These are phyloP conservation scores for Ophiostoma piceae DNA, from an alignment of 2,329 filamentous ascomycete genomes.

Conservation along the genomic window DNA sequence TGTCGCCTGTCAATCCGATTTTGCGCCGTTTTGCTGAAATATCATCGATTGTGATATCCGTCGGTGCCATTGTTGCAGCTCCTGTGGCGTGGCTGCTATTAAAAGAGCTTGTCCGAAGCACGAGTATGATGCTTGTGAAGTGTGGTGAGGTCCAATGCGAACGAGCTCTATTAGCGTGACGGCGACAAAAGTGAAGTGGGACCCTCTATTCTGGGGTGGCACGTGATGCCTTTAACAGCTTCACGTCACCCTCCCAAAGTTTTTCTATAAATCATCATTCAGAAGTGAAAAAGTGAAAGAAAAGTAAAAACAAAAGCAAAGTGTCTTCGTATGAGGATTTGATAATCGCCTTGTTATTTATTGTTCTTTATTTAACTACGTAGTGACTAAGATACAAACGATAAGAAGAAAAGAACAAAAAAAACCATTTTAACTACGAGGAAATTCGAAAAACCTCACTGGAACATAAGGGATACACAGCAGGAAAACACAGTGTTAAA, in stretches of 20 bases:
- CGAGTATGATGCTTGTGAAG: background rate
- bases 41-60: conserved; percentile 14
- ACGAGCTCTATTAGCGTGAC: background rate
- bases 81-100: background rate
- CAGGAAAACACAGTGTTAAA: no score
- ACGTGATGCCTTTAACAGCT: background rate
- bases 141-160: background rate
- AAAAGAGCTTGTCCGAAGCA: background rate
- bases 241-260: background rate
- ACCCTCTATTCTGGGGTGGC: background rate
- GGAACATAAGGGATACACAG: background rate
- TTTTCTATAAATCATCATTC: background rate
- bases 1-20: background rate
- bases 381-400: background rate
- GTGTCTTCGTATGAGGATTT: no score
- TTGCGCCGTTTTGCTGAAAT: conserved; percentile 23
- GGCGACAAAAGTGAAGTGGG: background rate
- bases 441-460: no score
- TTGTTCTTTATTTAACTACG: no score
- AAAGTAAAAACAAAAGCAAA: background rate
- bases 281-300: background rate
- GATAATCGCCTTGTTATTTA: no score
- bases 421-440: background rate
- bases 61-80: conserved; percentile 20
- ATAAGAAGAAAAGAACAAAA: background rate